Evolutionary conservation across 495 filamentous ascomycete genomes (phyloP).

Genomic region (Chaetomium fimeti): DNA sequence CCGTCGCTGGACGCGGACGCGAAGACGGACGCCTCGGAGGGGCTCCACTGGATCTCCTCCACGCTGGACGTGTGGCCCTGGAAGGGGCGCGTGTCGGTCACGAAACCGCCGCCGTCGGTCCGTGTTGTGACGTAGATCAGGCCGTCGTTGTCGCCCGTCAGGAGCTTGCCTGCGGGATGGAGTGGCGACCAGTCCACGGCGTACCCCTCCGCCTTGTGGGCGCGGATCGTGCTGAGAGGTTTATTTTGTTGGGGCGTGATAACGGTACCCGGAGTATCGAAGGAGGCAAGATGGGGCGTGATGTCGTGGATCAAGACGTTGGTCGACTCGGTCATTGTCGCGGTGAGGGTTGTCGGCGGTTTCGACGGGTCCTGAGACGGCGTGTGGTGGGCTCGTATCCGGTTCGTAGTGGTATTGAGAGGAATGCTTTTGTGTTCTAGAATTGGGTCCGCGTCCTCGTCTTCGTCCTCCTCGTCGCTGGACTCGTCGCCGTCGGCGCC

Average conservation of each 20-base stretch:
- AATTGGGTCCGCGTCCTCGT: slow-evolving; percentile 84
- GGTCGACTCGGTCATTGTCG: slow-evolving; percentile 84
- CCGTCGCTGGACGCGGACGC: slow-evolving; percentile 91
- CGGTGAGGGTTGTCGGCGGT: slow-evolving; percentile 76
- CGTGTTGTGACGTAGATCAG: slow-evolving; percentile 82
- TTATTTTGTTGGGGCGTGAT: slow-evolving; percentile 80
- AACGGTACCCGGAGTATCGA: slow-evolving; percentile 80
- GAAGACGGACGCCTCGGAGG: slow-evolving; percentile 86
- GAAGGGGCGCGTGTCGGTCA: slow-evolving; percentile 76
- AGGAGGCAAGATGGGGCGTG: slow-evolving; percentile 77
- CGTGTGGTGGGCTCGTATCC: slow-evolving; percentile 78
- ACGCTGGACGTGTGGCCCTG: slow-evolving; percentile 79
- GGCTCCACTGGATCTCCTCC: slow-evolving; percentile 96
- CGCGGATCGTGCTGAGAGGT: slow-evolving; percentile 77
- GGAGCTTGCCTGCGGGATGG: slow-evolving; percentile 69
- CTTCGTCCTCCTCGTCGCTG: slow-evolving; percentile 71
- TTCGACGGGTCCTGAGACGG: slow-evolving; percentile 65
- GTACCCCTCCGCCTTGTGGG: slow-evolving; percentile 92
- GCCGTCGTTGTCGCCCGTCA: slow-evolving; percentile 89
- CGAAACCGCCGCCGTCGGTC: slow-evolving; percentile 82
- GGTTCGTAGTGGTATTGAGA: slow-evolving; percentile 81
- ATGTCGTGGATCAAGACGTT: slow-evolving; percentile 92
- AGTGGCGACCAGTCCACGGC: slow-evolving; percentile 90
- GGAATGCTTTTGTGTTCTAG: slow-evolving; percentile 89
- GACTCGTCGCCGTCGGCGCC: slow-evolving; percentile 58